Evolutionary conservation across 768 basidiomycete species (phyloP).

Genomic region (Pulveroboletus ravenelii): DNA sequence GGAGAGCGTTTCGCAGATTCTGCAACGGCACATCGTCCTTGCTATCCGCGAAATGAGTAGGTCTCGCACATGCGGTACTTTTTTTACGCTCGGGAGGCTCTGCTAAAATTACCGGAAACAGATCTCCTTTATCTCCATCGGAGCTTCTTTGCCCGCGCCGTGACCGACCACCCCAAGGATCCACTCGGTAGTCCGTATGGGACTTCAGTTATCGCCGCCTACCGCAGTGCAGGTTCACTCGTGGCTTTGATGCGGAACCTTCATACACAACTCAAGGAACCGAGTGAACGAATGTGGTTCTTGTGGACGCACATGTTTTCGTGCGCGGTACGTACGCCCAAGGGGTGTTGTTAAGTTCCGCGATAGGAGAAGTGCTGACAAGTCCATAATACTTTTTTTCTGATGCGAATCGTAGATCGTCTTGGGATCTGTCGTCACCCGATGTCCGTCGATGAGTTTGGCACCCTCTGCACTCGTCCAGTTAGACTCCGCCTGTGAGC

Average conservation of each 20-base stretch:
- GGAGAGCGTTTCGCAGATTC: constrained; percentile 39
- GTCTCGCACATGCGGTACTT: constrained; percentile 22
- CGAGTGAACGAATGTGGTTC: constrained; percentile 62
- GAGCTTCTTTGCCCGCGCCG: constrained; percentile 68
- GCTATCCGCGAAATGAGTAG: constrained; percentile 66
- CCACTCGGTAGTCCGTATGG: constrained; percentile 70
- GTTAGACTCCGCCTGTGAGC: constrained; percentile 68
- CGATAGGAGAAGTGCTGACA: constrained; percentile 15
- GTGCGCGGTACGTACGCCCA: constrained; percentile 47
- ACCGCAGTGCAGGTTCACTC: constrained; percentile 66
- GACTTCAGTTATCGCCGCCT: constrained; percentile 69
- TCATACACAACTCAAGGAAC: constrained; percentile 58
- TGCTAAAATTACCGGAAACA: constrained; percentile 27
- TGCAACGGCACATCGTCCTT: constrained; percentile 64
- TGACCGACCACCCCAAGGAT: constrained; percentile 70
- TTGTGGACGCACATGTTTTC: constrained; percentile 49
- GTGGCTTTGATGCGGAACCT: constrained; percentile 68
- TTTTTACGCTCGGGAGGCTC: background rate
- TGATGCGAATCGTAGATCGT: constrained; percentile 42
- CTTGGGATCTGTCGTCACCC: constrained; percentile 69
- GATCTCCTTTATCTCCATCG: constrained; percentile 69
- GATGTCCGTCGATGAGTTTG: constrained; percentile 75
- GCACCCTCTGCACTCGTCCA: constrained; percentile 71
- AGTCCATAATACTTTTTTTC: constrained; percentile 1
- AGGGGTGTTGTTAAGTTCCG: constrained; percentile 4